A percentile compares a stretch with the other conserved stretches of the same genome.
These are phyloP conservation scores for Globisporangium radiosum DNA, from an alignment of 352 stramenopile species.

Conservation along the genomic window DNA sequence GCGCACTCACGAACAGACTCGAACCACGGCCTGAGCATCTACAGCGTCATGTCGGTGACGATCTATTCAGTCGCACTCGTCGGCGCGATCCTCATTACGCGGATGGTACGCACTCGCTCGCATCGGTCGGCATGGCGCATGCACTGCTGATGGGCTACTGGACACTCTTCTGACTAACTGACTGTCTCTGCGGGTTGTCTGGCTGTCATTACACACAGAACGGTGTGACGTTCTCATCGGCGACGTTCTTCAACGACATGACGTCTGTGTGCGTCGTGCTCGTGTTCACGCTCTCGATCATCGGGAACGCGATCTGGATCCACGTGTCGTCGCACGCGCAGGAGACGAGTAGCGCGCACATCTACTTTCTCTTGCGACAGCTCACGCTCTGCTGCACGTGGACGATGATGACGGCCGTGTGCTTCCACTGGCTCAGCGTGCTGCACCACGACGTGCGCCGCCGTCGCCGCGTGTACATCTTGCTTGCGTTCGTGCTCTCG, in stretches of 20 bases:
- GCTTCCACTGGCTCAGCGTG: constrained; percentile 79
- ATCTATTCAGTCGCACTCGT: constrained; percentile 74
- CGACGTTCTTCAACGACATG: constrained; percentile 85
- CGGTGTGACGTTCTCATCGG: constrained; percentile 64
- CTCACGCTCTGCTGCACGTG: constrained; percentile 71
- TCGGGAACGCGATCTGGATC: constrained; percentile 80
- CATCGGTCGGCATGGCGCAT: not conserved
- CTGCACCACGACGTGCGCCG: constrained; percentile 59
- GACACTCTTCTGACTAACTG: too few species aligned
- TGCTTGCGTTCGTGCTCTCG: constrained; percentile 53
- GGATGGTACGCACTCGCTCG: constrained; percentile 43
- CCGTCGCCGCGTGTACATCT: constrained; percentile 42
- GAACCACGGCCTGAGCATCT: constrained; percentile 72
- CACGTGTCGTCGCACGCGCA: constrained; percentile 49
- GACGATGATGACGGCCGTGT: constrained; percentile 85
- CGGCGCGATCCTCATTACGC: constrained; percentile 67
- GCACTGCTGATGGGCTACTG: too few species aligned
- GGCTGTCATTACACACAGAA: constrained; percentile 32
- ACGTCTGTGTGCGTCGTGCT: constrained; percentile 72
- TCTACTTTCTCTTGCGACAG: constrained; percentile 68
- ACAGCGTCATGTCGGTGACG: constrained; percentile 83
- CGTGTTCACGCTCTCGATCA: constrained; percentile 62
- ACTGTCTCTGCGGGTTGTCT: not conserved
- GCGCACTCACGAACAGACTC: constrained; percentile 20
- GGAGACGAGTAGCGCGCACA: constrained; percentile 40